Evolutionary conservation across 805 yeast species (phyloP).

Genomic region (Sugiyamaella valdiviana): DNA sequence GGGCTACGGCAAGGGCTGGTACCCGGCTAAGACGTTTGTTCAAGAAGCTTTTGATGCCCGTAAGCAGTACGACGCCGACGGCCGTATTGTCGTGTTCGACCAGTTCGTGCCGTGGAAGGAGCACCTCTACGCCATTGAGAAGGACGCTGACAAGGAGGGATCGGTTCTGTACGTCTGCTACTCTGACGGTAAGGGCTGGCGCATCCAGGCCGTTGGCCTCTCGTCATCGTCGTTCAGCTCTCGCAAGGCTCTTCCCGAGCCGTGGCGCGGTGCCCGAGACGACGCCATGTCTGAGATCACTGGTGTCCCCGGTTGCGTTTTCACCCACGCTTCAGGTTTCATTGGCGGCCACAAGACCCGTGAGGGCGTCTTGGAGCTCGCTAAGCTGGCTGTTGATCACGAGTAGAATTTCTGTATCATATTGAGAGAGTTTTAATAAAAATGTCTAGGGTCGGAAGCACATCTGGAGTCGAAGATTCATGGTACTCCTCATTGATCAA

Average conservation of each 20-base stretch:
- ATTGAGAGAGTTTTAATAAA: neutral
- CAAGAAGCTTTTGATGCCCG: constrained; percentile 61
- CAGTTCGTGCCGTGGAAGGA: constrained; percentile 93
- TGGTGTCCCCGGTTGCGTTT: constrained; percentile 84
- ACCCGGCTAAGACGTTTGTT: constrained; percentile 81
- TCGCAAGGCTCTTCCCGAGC: constrained; percentile 81
- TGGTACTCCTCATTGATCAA: neutral
- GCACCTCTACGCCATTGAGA: constrained; percentile 71
- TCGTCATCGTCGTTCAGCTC: constrained; percentile 71
- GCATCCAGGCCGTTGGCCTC: constrained; percentile 91
- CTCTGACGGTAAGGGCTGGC: constrained; percentile 63
- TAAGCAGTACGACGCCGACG: constrained; percentile 54
- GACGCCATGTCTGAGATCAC: constrained; percentile 63
- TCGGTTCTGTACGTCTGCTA: constrained; percentile 71
- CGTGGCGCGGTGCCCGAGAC: constrained; percentile 95
- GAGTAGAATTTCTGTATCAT: neutral
- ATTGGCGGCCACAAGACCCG: constrained; percentile 86
- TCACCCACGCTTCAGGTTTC: constrained; percentile 92
- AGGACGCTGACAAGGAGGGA: constrained; percentile 38
- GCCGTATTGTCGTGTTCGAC: constrained; percentile 68
- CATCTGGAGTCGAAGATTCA: neutral
- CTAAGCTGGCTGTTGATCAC: constrained; percentile 39
- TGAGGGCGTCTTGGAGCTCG: constrained; percentile 74
- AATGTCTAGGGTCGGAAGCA: too few relatives aligned
- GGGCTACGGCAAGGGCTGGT: constrained; percentile 78